phyloP scores from a whole-genome alignment of 805 yeast species.

The Barnettozyma populi region DNA sequence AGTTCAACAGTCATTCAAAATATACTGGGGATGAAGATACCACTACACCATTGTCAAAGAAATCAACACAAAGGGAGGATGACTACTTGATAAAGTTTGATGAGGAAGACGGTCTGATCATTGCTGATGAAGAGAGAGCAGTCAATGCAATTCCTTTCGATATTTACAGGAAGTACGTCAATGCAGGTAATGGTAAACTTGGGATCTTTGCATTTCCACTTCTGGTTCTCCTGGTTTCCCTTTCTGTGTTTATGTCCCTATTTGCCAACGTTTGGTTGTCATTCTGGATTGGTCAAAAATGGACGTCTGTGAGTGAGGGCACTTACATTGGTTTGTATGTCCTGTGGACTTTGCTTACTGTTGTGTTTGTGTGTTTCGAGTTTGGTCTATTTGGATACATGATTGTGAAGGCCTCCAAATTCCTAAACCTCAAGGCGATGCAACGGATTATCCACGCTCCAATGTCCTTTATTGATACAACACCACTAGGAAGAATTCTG shows the following conservation, averaged over 20 bases:
- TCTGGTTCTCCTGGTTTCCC: slow-evolving; percentile 1
- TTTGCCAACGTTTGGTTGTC: slow-evolving; percentile 73
- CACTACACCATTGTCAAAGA: background rate
- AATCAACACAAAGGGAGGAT: background rate
- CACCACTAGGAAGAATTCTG: slow-evolving; percentile 78
- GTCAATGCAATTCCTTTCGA: slow-evolving; percentile 31
- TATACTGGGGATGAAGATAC: background rate
- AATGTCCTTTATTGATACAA: slow-evolving; percentile 73
- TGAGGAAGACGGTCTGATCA: slow-evolving; percentile 15
- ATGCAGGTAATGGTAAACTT: slow-evolving; percentile 37
- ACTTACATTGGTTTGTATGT: slow-evolving; percentile 65
- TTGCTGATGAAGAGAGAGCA: slow-evolving; percentile 31
- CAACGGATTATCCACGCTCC: slow-evolving; percentile 60
- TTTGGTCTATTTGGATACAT: slow-evolving; percentile 25
- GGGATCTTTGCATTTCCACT: slow-evolving; percentile 26
- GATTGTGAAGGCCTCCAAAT: slow-evolving; percentile 12
- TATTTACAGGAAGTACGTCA: slow-evolving; percentile 31
- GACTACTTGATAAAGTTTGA: slow-evolving; percentile 4
- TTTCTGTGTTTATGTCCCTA: slow-evolving; percentile 47
- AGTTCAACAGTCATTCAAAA: slow-evolving; percentile 22
- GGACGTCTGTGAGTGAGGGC: slow-evolving; percentile 35
- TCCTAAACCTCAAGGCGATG: slow-evolving; percentile 42
- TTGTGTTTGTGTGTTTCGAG: slow-evolving; percentile 35
- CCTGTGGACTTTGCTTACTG: slow-evolving; percentile 45
- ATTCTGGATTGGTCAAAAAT: slow-evolving; percentile 62